A percentile compares a stretch with the other conserved stretches of the same genome.
phyloP scores from a whole-genome alignment of 2,329 filamentous ascomycete species.

The Fusarium sp. region DNA sequence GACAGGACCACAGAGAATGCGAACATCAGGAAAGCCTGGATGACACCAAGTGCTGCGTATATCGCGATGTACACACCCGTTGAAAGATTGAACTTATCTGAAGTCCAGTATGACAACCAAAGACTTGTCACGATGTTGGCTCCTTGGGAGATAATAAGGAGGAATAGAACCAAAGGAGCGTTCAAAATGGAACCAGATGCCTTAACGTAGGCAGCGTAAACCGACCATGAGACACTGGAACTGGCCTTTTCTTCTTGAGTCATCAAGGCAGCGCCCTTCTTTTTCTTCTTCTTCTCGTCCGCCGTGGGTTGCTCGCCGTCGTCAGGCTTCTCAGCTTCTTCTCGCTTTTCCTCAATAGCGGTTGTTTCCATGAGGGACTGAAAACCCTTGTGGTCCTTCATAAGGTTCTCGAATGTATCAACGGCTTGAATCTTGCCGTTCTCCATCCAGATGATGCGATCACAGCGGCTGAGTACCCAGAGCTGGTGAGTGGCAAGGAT shows the following conservation, averaged over 20 bases:
- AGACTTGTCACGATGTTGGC: slow-evolving; percentile 89
- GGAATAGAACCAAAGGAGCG: slow-evolving; percentile 70
- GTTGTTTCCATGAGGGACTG: slow-evolving; percentile 87
- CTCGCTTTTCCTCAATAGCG: slow-evolving; percentile 74
- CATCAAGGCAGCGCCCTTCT: slow-evolving; percentile 75
- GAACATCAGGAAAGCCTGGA: slow-evolving; percentile 82
- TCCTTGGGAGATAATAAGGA: slow-evolving; percentile 80
- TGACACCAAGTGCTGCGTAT: slow-evolving; percentile 77
- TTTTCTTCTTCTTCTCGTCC: slow-evolving; percentile 64
- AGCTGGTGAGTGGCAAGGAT: slow-evolving; percentile 95
- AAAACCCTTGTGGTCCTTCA: slow-evolving; percentile 82
- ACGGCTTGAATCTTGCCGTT: slow-evolving; percentile 85
- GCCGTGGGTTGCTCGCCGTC: slow-evolving; percentile 55
- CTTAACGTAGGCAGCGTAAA: slow-evolving; percentile 81
- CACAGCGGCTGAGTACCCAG: slow-evolving; percentile 90
- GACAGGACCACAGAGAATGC: slow-evolving; percentile 83
- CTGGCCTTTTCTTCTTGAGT: slow-evolving; percentile 78
- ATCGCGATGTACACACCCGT: slow-evolving; percentile 79
- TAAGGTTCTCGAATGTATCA: slow-evolving; percentile 90
- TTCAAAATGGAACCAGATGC: slow-evolving; percentile 80
- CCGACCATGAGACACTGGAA: slow-evolving; percentile 81
- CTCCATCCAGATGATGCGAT: slow-evolving; percentile 94
- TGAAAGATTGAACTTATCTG: slow-evolving; percentile 76
- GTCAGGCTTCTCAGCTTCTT: slow-evolving; percentile 63
- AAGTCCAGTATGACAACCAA: slow-evolving; percentile 96